These are phyloP conservation scores for Dichotomopilus funicola DNA, from an alignment of 2,329 filamentous ascomycete species.

Conservation along the genomic window DNA sequence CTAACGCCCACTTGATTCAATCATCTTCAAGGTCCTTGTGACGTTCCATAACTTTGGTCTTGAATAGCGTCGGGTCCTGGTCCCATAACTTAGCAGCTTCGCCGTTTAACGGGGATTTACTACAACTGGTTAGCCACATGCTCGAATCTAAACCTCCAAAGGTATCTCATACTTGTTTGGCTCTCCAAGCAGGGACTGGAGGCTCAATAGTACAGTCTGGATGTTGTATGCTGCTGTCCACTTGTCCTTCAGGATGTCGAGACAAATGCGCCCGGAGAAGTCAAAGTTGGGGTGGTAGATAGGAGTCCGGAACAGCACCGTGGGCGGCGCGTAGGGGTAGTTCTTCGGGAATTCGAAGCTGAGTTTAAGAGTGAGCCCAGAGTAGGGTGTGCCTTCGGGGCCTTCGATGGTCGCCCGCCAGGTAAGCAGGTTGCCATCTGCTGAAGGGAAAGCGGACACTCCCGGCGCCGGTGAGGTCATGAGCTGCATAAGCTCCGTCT, in stretches of 20 bases:
- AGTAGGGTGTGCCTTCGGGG: constrained; percentile 86
- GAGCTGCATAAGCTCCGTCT: constrained; percentile 96
- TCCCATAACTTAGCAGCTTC: constrained; percentile 97
- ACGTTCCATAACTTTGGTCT: constrained; percentile 61
- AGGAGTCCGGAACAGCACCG: constrained; percentile 93
- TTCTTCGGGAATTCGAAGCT: constrained; percentile 83
- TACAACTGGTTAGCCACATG: constrained; percentile 32
- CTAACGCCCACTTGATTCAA: constrained; percentile 28
- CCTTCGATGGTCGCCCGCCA: constrained; percentile 95
- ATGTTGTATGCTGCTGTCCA: constrained; percentile 98
- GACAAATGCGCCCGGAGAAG: constrained; percentile 91
- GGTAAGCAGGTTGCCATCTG: constrained; percentile 79
- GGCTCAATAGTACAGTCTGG: constrained; percentile 81
- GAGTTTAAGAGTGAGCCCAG: constrained; percentile 82
- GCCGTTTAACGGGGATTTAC: constrained; percentile 88
- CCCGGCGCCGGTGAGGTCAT: constrained; percentile 94
- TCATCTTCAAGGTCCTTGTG: constrained; percentile 62
- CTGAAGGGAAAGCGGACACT: constrained; percentile 88
- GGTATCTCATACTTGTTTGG: constrained; percentile 79
- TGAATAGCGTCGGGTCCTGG: constrained; percentile 78
- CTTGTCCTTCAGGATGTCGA: constrained; percentile 98
- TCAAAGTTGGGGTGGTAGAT: constrained; percentile 99
- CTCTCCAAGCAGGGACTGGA: constrained; percentile 93
- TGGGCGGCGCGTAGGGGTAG: constrained; percentile 88
- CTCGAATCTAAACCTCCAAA: neutral